Percentiles rank a stretch among this genome's conserved stretches.
Conservation (phyloP, 768 basidiomycete genomes). For the Postia placenta region DNA sequence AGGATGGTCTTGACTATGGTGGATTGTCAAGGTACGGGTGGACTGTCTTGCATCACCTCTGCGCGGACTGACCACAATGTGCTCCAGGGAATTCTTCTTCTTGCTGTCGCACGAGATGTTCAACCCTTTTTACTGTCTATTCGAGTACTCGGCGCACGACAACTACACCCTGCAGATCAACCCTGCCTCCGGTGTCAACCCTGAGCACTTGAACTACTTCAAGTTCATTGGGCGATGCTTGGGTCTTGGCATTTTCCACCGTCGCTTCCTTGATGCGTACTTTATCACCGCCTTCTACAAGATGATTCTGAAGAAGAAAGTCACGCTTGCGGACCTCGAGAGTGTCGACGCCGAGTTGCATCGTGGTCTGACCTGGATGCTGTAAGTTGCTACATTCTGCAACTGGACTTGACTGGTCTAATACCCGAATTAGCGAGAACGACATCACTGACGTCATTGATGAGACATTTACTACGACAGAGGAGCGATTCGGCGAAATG, state of each 20-base stretch:
- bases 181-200: conserved; percentile 96
- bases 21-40: conserved; percentile 91
- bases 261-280: conserved; percentile 98
- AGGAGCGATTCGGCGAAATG: conserved; percentile 98
- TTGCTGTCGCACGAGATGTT: conserved; percentile 99
- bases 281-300: conserved; percentile 99
- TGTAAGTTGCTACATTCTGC: conserved; percentile 49
- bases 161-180: conserved; percentile 99
- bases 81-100: conserved; percentile 96
- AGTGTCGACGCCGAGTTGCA: conserved; percentile 94
- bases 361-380: conserved; percentile 97
- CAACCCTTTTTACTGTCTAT: conserved; percentile 99
- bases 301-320: conserved; percentile 99
- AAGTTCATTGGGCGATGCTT: conserved; percentile 97
- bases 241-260: conserved; percentile 96
- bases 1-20: conserved; percentile 98
- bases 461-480: conserved; percentile 94
- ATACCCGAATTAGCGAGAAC: conserved; percentile 63
- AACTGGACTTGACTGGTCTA: background rate
- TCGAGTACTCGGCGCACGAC: conserved; percentile 99
- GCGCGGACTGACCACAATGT: too few species aligned
- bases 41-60: too few species aligned
- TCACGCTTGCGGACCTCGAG: conserved; percentile 88
- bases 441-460: conserved; percentile 98
- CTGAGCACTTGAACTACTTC: conserved; percentile 99